Percentiles rank a stretch among this genome's conserved stretches.
Conservation (phyloP, 768 basidiomycete genomes). For the Pisolithus marmoratus region DNA sequence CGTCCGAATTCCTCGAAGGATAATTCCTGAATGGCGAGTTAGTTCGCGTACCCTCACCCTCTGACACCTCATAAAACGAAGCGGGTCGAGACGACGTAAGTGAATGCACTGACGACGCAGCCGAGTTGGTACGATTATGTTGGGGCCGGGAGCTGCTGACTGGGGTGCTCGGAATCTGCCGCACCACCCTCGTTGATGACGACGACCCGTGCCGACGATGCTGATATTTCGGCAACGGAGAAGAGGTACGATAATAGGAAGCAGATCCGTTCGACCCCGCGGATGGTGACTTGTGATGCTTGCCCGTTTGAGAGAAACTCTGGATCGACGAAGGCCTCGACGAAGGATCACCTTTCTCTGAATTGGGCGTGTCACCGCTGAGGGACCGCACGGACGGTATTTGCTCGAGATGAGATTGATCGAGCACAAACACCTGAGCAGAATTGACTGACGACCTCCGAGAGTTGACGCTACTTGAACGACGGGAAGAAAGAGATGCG, state of each 20-base stretch:
- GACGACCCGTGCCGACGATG: constrained; percentile 79
- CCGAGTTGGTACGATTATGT: constrained; percentile 72
- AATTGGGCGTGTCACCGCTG: constrained; percentile 82
- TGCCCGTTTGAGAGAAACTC: constrained; percentile 61
- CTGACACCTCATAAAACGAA: constrained; percentile 72
- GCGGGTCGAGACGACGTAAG: constrained; percentile 70
- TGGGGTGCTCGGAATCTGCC: constrained; percentile 47
- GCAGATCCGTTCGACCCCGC: constrained; percentile 70
- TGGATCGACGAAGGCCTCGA: constrained; percentile 84
- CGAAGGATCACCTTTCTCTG: constrained; percentile 71
- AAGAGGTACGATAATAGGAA: constrained; percentile 58
- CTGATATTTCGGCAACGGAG: constrained; percentile 67
- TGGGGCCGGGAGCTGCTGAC: constrained; percentile 30
- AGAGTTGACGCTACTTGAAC: constrained; percentile 91
- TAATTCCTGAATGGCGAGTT: constrained; percentile 57
- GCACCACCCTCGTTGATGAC: constrained; percentile 74
- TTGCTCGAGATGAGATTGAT: constrained; percentile 46
- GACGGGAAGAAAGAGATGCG: constrained; percentile 71
- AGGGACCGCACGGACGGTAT: constrained; percentile 64
- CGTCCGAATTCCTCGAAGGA: constrained; percentile 45
- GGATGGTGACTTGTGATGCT: constrained; percentile 73
- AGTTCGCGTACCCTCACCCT: constrained; percentile 58
- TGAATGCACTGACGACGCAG: constrained; percentile 73
- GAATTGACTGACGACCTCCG: constrained; percentile 59
- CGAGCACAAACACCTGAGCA: constrained; percentile 42